Conservation (phyloP, 2,329 filamentous ascomycete genomes). For the Phialemonium atrogriseum region DNA sequence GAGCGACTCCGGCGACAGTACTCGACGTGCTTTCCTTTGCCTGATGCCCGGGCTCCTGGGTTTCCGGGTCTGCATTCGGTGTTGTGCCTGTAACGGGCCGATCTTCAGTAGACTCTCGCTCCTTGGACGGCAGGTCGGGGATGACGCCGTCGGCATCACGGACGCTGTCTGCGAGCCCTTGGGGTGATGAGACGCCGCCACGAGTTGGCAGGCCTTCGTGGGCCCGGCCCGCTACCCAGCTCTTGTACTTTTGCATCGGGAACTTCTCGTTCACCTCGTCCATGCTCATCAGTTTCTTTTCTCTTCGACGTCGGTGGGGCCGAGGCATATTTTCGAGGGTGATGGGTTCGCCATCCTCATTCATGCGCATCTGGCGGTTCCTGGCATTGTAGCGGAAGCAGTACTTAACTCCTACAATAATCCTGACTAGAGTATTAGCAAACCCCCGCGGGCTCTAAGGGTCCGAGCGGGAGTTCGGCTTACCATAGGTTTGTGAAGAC, state of each 20-base stretch:
- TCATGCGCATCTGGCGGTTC: constrained; percentile 70
- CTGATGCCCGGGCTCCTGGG: constrained; percentile 12
- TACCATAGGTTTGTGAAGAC: constrained; percentile 99
- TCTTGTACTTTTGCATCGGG: constrained; percentile 92
- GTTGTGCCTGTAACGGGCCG: constrained; percentile 20
- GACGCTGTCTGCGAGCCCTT: constrained; percentile 66
- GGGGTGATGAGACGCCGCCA: constrained; percentile 71
- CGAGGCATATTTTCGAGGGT: constrained; percentile 78
- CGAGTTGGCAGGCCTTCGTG: constrained; percentile 74
- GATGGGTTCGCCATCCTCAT: constrained; percentile 79
- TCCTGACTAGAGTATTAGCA: constrained; percentile 53
- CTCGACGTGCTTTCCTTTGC: constrained; percentile 18
- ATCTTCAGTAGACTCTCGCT: constrained; percentile 35
- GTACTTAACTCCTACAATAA: constrained; percentile 98
- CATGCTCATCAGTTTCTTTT: constrained; percentile 99
- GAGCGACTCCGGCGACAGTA: constrained; percentile 6
- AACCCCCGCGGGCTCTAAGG: too few species aligned
- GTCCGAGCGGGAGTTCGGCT: constrained; percentile 32
- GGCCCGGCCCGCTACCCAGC: constrained; percentile 78
- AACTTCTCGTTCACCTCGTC: constrained; percentile 98
- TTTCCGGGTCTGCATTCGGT: constrained; percentile 19
- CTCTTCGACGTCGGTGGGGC: constrained; percentile 75
- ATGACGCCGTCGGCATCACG: constrained; percentile 55
- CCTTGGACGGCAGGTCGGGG: constrained; percentile 34
- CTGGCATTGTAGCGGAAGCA: constrained; percentile 98